A percentile compares a stretch with the other conserved stretches of the same genome.
Conservation (phyloP, 169 alveolate genomes). For the Eimeria sp. region DNA sequence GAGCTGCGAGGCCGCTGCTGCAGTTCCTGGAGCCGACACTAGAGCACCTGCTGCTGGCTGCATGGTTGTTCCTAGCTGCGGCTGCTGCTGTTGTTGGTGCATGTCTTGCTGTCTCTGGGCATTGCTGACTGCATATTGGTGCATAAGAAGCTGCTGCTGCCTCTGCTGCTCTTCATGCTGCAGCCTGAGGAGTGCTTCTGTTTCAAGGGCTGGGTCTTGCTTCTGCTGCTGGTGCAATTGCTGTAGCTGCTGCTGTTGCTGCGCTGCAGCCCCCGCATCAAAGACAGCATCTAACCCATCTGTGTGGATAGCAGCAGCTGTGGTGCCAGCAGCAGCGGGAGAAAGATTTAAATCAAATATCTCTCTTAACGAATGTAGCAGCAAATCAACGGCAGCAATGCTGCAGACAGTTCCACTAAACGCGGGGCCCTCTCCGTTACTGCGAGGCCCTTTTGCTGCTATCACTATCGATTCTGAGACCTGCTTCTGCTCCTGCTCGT, state of each 20-base stretch:
- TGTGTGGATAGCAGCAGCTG: neutral
- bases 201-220: neutral
- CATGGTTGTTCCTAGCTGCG: neutral
- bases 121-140: slow-evolving; percentile 29
- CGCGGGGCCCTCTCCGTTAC: neutral
- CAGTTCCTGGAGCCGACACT: neutral
- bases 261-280: neutral
- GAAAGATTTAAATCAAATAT: neutral
- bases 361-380: neutral
- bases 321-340: neutral
- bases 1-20: slow-evolving; percentile 11
- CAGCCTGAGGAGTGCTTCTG: slow-evolving; percentile 34
- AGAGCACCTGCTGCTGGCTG: slow-evolving; percentile 20
- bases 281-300: slow-evolving; percentile 40
- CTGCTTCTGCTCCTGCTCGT: neutral
- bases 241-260: slow-evolving; percentile 13
- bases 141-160: slow-evolving; percentile 65
- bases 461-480: neutral
- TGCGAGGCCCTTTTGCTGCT: slow-evolving; percentile 29
- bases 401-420: neutral
- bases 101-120: slow-evolving; percentile 8
- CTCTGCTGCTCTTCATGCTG: slow-evolving; percentile 60
- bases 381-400: neutral
- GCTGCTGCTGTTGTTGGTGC: slow-evolving; percentile 38
- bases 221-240: neutral